phyloP scores from a whole-genome alignment of 768 basidiomycete species.

The Leucosporidium creatinivorum region DNA sequence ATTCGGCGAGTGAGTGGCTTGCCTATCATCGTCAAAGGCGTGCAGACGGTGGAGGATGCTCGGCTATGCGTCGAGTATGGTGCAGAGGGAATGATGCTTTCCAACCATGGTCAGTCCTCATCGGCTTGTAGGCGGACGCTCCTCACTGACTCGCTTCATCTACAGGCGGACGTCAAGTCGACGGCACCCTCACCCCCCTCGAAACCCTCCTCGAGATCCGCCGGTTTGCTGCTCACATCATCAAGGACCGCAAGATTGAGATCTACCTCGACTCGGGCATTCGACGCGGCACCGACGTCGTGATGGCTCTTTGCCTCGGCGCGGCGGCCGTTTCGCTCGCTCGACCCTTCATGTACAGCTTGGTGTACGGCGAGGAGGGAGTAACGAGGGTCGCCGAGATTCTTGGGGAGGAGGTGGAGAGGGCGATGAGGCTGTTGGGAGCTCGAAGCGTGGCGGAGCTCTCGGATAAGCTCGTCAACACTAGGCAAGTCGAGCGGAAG shows the following conservation, averaged over 20 bases:
- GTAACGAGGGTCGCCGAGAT: conserved; percentile 28
- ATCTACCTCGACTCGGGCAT: conserved; percentile 49
- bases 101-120: not conserved
- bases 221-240: conserved; percentile 43
- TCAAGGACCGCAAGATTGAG: conserved; percentile 39
- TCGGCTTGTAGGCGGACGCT: too few relatives aligned
- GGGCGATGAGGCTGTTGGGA: conserved; percentile 43
- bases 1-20: not conserved
- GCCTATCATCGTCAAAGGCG: not conserved
- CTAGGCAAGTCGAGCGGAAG: too few relatives aligned
- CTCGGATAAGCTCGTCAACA: conserved; percentile 30
- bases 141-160: not conserved
- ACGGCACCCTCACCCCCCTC: conserved; percentile 13
- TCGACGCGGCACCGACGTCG: conserved; percentile 48
- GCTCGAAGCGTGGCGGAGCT: conserved; percentile 42
- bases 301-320: conserved; percentile 51
- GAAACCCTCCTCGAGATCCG: conserved; percentile 28
- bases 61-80: not conserved
- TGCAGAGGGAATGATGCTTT: not conserved
- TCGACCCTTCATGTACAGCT: conserved; percentile 73
- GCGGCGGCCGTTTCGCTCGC: conserved; percentile 79
- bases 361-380: conserved; percentile 42
- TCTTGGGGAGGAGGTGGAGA: conserved; percentile 44
- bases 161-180: conserved; percentile 1
- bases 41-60: not conserved